Base-by-base conservation (phyloP, 1,284 basidiomycete species). In the Hypsizygus ulmarius region DNA sequence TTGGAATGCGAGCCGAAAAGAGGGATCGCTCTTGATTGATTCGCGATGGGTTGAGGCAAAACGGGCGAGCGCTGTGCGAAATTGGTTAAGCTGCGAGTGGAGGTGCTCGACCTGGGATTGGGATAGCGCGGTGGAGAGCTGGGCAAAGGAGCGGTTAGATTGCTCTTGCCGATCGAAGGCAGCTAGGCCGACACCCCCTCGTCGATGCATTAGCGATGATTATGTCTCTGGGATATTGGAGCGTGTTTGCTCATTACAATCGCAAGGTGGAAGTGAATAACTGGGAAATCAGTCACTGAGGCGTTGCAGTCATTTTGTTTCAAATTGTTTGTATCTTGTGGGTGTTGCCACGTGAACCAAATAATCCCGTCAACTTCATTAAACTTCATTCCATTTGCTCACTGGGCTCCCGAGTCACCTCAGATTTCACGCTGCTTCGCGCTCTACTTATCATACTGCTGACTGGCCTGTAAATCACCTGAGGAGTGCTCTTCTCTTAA, bases 1-100 rank as follows among this genome's bases (percentile, higher is more conserved):
- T 59, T 95, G 93, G 68, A 99, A 99, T 11, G 87, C 88, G 73
- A 90, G 88, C 2, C 96, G 79, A 64, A 99, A 96, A 1, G 80
- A 78, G 1, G 97, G 91, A 61, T 97, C 91, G 47, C 77, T 77
- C 50, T 83, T 79, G 62, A 99, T 98, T 50, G 90, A 85, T 39
- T 87, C 80, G 16, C 92, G 84, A 65, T 98, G 95, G 9, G 79
- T 81, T 4, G 80, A 73, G 0, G 95, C 93, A 62, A 98, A 99
- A 50, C 78, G 75, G 6, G 83, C 71, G 43, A 99, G 82, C 0
- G 91, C 82, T 1, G 80, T 74, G 53, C 90, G 89, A 68, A 99
- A 99, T 39, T 89, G 82, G 40, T 79, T 77, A 51, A 99, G 82
- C 61, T 97, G 93, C 0, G 81, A 71, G 50, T 91, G 82, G 42